These are phyloP conservation scores for Pistacia atlantica DNA, from an alignment of 345 rosid species.

Conservation along the genomic window DNA sequence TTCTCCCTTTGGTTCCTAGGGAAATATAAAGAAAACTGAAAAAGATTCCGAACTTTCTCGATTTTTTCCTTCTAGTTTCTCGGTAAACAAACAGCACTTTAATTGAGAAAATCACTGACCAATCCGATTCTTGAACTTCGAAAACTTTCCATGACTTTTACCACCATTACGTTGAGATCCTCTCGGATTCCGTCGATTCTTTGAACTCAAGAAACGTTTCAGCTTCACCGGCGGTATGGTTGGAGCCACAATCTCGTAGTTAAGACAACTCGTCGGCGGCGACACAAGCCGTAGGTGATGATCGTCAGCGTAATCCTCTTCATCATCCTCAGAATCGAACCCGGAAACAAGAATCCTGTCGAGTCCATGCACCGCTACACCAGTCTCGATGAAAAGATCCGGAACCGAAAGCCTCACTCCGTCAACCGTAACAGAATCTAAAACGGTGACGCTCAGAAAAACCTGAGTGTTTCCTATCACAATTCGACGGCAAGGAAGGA, in stretches of 20 bases:
- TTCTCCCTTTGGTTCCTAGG: too few relatives aligned
- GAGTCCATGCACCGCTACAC: conserved; percentile 39
- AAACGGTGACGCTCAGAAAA: conserved; percentile 10
- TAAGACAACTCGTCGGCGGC: not conserved
- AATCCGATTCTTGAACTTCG: conserved; percentile 1
- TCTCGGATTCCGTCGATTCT: not conserved
- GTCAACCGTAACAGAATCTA: conserved; percentile 19
- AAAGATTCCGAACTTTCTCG: not conserved
- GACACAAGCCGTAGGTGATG: not conserved
- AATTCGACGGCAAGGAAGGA: conserved; percentile 22
- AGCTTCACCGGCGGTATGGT: not conserved
- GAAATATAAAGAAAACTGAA: not conserved
- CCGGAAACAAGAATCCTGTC: conserved; percentile 35
- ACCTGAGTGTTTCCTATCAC: conserved; percentile 9
- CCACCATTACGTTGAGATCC: not conserved
- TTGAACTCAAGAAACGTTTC: not conserved
- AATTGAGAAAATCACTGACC: not conserved
- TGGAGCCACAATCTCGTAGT: not conserved
- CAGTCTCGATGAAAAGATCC: conserved; percentile 31
- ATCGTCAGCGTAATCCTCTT: not conserved
- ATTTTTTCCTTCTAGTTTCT: not conserved
- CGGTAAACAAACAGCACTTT: not conserved
- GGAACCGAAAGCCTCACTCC: conserved; percentile 31
- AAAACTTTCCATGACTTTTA: not conserved
- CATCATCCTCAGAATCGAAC: not conserved